Evolutionary conservation across 2,329 filamentous ascomycete species (phyloP), one percentile per base, ranked within the genome.

Genomic region (Sarocladiaceae sp.): DNA sequence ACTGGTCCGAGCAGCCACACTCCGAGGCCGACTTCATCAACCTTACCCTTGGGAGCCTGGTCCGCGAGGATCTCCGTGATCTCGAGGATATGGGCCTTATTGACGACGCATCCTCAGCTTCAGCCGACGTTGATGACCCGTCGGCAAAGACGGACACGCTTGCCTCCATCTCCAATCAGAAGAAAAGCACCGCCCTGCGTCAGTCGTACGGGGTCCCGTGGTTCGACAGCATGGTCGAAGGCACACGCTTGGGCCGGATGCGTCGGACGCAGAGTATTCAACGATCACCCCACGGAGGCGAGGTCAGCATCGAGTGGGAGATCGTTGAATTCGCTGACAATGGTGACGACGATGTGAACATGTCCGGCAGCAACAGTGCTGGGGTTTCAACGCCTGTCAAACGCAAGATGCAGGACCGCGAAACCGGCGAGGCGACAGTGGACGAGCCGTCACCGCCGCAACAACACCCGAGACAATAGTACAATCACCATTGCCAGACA

Each of bases 191-290:
- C 12, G 58, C 51, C 29, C 51, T 63, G 39, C 61, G 70, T 54
- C 55, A 86, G 35, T 80, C 80, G 3, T 87, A 82, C 69, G 83
- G 83, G 3, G 74, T 91, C 21, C 85, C 88, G 0, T 95, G 88
- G 87, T 91, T 95, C 53, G 87, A 95, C 54, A 78, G 79, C 50
- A 74, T 95, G 71, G 76, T 94, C 3, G 77, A 86, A 55, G 83
- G 88, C 44, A 90, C 86, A 52, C 73, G 72, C 31, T 66, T 95
- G 33, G 86, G 85, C 2, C 80, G 74, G 42, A 71, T 85, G 61
- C 80, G 79, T 58, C 77, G 78, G 52, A 74, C 79, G 13, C 74
- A 75, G 46, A 75, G 79, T 20, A 65, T 72, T 26, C 63, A 63
- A 37, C 57, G 60, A 42, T 82, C 76, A 42, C 65, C 66, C n/a